phyloP scores from a whole-genome alignment of 2,329 filamentous ascomycete species.

The Cladobotryum mycophilum region DNA sequence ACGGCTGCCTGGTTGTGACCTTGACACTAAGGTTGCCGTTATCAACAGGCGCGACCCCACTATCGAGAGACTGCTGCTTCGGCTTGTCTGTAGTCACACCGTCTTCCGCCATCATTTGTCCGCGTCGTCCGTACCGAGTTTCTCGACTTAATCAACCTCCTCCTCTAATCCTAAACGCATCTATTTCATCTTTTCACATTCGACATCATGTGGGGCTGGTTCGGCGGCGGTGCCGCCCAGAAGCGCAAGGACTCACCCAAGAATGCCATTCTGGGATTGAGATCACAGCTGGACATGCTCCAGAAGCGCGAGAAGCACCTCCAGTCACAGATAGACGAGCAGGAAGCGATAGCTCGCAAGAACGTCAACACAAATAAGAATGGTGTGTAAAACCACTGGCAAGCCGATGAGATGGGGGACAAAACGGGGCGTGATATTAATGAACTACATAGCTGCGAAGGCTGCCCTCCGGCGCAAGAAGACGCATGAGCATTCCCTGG shows the following conservation, averaged over 20 bases:
- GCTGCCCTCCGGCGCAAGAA: slow-evolving; percentile 91
- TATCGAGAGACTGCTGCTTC: slow-evolving; percentile 9
- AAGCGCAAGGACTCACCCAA: slow-evolving; percentile 92
- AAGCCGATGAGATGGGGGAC: neutral
- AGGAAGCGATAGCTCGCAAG: slow-evolving; percentile 83
- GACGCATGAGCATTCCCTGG: slow-evolving; percentile 81
- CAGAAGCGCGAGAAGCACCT: slow-evolving; percentile 93
- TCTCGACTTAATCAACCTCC: neutral
- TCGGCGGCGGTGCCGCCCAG: slow-evolving; percentile 71
- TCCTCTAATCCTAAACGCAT: neutral
- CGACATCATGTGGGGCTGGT: slow-evolving; percentile 72
- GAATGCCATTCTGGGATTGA: slow-evolving; percentile 86
- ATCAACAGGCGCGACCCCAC: slow-evolving; percentile 10
- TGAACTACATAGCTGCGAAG: slow-evolving; percentile 64
- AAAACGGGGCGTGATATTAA: slow-evolving; percentile 19
- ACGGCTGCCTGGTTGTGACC: slow-evolving; percentile 5
- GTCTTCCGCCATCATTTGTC: slow-evolving; percentile 4
- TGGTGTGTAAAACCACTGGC: slow-evolving; percentile 49
- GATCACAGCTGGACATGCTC: slow-evolving; percentile 91
- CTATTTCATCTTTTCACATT: neutral
- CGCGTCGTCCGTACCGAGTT: neutral
- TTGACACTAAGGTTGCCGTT: slow-evolving; percentile 3
- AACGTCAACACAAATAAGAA: slow-evolving; percentile 82
- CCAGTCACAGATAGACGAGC: slow-evolving; percentile 86
- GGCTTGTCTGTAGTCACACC: slow-evolving; percentile 10